phyloP scores from a whole-genome alignment of 2,329 filamentous ascomycete species.

The Amylocarpus encephaloides region DNA sequence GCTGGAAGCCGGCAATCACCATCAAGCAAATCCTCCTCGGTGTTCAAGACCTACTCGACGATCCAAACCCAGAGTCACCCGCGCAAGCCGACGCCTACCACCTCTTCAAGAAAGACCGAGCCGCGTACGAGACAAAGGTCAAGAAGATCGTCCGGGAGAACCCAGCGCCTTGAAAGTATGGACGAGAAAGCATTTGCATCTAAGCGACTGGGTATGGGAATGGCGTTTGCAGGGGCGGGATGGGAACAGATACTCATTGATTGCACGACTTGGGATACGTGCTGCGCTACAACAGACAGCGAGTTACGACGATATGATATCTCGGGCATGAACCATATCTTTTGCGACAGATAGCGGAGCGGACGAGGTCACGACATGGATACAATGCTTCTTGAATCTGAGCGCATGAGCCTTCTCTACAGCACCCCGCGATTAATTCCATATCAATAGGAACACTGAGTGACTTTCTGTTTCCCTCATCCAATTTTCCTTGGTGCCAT shows the following conservation, averaged over 20 bases:
- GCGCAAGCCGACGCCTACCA: constrained; percentile 98
- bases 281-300: not conserved
- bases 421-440: too few relatives aligned
- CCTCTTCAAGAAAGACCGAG: constrained; percentile 83
- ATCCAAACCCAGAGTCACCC: constrained; percentile 93
- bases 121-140: constrained; percentile 84
- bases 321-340: not conserved
- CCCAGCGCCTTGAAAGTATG: constrained; percentile 55
- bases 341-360: too few relatives aligned
- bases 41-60: constrained; percentile 91
- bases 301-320: constrained; percentile 4
- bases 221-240: constrained; percentile 19
- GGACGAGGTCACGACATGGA: not conserved
- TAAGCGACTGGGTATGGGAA: constrained; percentile 12
- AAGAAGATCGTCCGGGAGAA: constrained; percentile 85
- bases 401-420: not conserved
- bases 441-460: too few relatives aligned
- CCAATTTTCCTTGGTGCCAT: too few relatives aligned
- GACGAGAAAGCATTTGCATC: constrained; percentile 7
- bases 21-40: constrained; percentile 96
- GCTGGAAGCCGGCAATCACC: constrained; percentile 97
- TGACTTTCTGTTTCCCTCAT: not conserved
- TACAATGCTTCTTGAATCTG: not conserved
- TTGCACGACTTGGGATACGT: not conserved
- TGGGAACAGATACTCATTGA: constrained; percentile 10